phyloP scores from a whole-genome alignment of 805 yeast genomes.

The Priceomyces haplophilus region DNA sequence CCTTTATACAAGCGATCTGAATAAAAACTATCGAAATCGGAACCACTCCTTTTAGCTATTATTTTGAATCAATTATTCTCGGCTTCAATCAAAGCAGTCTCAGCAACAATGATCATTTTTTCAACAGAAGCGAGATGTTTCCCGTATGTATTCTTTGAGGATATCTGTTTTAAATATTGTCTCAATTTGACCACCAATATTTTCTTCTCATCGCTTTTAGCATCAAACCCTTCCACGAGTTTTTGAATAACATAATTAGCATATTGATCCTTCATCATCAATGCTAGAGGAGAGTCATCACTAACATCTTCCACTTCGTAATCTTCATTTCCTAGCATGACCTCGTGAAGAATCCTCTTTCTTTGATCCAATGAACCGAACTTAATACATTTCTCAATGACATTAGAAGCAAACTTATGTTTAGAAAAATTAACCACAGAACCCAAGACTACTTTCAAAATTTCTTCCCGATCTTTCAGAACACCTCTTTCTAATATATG shows the following conservation, averaged over 20 bases:
- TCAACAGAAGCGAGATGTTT: conserved; percentile 84
- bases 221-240: conserved; percentile 74
- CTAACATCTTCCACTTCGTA: conserved; percentile 45
- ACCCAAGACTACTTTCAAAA: conserved; percentile 66
- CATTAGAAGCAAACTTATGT: conserved; percentile 97
- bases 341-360: conserved; percentile 58
- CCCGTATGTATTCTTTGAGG: conserved; percentile 62
- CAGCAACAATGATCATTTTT: conserved; percentile 59
- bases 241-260: conserved; percentile 98
- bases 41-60: neutral
- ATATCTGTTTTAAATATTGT: conserved; percentile 73
- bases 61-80: conserved; percentile 17
- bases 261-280: conserved; percentile 97
- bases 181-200: conserved; percentile 70
- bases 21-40: neutral
- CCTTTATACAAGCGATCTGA: conserved; percentile 3
- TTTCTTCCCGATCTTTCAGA: conserved; percentile 54
- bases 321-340: conserved; percentile 53
- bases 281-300: conserved; percentile 69
- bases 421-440: conserved; percentile 80
- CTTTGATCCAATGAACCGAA: conserved; percentile 67
- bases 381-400: conserved; percentile 89
- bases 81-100: conserved; percentile 43
- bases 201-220: conserved; percentile 59
- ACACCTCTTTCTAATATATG: conserved; percentile 87